A percentile compares a stretch with the other conserved stretches of the same genome.
phyloP scores from a whole-genome alignment of 805 yeast species.

The Candida endomychidarum region DNA sequence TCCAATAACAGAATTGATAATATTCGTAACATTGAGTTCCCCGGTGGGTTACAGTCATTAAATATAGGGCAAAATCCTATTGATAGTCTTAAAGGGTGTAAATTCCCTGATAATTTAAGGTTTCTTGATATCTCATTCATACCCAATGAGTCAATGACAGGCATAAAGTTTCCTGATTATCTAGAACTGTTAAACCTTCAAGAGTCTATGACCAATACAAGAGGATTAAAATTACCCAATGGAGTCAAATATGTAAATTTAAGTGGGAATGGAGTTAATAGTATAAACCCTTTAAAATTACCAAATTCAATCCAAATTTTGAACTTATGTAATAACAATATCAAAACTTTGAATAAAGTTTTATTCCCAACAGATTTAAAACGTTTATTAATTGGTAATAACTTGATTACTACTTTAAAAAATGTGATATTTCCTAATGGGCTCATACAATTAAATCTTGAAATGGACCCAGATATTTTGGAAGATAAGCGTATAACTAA shows the following conservation, averaged over 20 bases:
- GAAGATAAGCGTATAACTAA: slow-evolving; percentile 45
- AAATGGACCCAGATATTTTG: slow-evolving; percentile 41
- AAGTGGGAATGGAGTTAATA: slow-evolving; percentile 42
- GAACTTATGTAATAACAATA: slow-evolving; percentile 39
- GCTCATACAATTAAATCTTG: slow-evolving; percentile 40
- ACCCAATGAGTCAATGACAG: slow-evolving; percentile 48
- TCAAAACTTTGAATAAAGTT: slow-evolving; percentile 45
- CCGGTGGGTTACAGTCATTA: slow-evolving; percentile 28
- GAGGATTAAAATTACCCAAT: slow-evolving; percentile 43
- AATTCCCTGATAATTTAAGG: slow-evolving; percentile 37
- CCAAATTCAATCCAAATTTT: slow-evolving; percentile 41
- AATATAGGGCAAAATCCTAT: slow-evolving; percentile 40
- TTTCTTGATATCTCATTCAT: slow-evolving; percentile 41
- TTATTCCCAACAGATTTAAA: slow-evolving; percentile 35
- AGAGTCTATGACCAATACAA: slow-evolving; percentile 44
- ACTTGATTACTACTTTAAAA: slow-evolving; percentile 43
- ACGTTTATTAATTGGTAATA: slow-evolving; percentile 41
- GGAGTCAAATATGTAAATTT: slow-evolving; percentile 30
- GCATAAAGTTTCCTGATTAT: slow-evolving; percentile 45
- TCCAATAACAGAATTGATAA: slow-evolving; percentile 42
- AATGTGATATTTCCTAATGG: slow-evolving; percentile 41
- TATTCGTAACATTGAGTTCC: slow-evolving; percentile 38
- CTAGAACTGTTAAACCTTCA: slow-evolving; percentile 37
- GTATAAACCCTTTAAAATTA: slow-evolving; percentile 44
- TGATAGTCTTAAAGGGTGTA: slow-evolving; percentile 41